Base-by-base conservation (phyloP, 2,329 filamentous ascomycete genomes). In the Fonsecaea multimorphosa region DNA sequence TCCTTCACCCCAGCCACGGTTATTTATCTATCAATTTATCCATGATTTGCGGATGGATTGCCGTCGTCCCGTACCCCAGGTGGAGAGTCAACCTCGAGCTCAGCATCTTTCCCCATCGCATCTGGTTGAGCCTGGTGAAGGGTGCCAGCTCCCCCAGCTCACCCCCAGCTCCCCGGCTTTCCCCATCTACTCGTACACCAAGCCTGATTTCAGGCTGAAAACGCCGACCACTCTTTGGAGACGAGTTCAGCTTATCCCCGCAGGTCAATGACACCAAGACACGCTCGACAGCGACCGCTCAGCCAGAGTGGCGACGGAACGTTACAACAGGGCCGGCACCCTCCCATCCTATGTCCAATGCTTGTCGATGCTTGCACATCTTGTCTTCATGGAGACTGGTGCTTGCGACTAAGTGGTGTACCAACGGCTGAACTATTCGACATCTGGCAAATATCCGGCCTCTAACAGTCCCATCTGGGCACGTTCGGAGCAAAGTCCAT, bases 311-410 rank as follows among this genome's bases (percentile, higher is more conserved):
- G 58, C 54, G 54, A 24, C 31, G 22, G 58, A 62, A 40, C 64
- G 58, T 66, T 66, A 40, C 64, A 65, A 46, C 58, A 59, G 32
- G 46, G 32, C n/a, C 19, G 53, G 58, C 46, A 24, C 27, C 27
- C 32, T 29, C 31, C 46, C 29, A 52, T 38, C 24, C 31, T 19
- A 27, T 27, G 40, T 53, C 34, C 53, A 38, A 62, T 58, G 58
- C 58, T 51, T 62, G 53, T 66, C 44, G 53, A 58, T 36, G 44
- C 59, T 58, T 62, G 64, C 58, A 57, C 54, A 66, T 66, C 64
- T 58, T 66, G 54, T 44, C 64, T 62, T n/a, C 27, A 52, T 58
- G 24, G 40, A 56, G 53, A 27, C 46, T 62, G 58, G 58, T 54
- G 32, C 55, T 46, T 27, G 40, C 29, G 32, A 40, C 31, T 46